Conservation (phyloP, 768 basidiomycete genomes). For the Trametes cubensis region DNA sequence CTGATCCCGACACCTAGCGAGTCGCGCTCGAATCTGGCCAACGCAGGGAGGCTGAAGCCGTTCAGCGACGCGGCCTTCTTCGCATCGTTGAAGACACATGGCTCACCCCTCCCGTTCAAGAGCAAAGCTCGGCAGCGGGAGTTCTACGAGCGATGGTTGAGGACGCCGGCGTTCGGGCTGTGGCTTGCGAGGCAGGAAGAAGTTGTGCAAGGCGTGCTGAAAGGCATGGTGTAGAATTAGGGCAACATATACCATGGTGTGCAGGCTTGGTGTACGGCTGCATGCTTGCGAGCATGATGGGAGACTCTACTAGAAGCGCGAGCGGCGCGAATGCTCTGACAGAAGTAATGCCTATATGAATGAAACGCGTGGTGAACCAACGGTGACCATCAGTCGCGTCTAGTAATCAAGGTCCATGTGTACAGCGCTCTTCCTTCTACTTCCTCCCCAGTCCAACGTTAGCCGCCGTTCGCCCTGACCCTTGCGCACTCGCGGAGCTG, state of each 20-base stretch:
- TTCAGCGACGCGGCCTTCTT: slow-evolving; percentile 75
- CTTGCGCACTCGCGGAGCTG: slow-evolving; percentile 20
- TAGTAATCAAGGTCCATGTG: neutral
- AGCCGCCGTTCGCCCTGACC: slow-evolving; percentile 17
- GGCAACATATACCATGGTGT: neutral
- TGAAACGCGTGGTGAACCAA: neutral
- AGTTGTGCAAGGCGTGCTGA: slow-evolving; percentile 62
- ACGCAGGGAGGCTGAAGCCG: slow-evolving; percentile 52
- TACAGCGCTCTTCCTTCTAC: slow-evolving; percentile 4
- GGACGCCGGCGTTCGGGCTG: slow-evolving; percentile 74
- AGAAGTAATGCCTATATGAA: neutral
- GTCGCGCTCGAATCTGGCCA: slow-evolving; percentile 25
- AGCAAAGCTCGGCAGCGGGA: slow-evolving; percentile 63
- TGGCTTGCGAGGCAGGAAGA: slow-evolving; percentile 81
- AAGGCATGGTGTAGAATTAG: slow-evolving; percentile 3
- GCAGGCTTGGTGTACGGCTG: too few relatives aligned
- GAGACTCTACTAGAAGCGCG: neutral
- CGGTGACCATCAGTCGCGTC: slow-evolving; percentile 8
- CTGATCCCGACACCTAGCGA: slow-evolving; percentile 76
- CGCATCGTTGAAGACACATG: slow-evolving; percentile 68
- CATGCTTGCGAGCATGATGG: too few relatives aligned
- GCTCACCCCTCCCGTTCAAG: slow-evolving; percentile 75
- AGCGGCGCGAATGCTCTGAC: neutral
- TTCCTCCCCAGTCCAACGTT: slow-evolving; percentile 20
- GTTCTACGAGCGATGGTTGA: slow-evolving; percentile 79